Evolutionary conservation across 225 moss, liverwort and hornwort genomes (phyloP), one percentile per base, ranked within the genome.

Genomic region (Pseudoscleropodium purum): DNA sequence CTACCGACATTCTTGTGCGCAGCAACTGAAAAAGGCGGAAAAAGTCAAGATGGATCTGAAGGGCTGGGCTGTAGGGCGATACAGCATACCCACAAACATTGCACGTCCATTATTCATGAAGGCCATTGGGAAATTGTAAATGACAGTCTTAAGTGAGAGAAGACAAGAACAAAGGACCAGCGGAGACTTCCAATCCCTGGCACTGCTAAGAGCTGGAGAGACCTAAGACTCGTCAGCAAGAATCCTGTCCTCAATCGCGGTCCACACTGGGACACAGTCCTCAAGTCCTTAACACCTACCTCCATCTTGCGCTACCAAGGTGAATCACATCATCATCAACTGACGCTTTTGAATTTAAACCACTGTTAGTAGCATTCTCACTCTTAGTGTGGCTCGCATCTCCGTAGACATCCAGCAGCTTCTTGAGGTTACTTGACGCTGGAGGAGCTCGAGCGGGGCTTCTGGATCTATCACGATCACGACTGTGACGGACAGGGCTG

Each of bases 371-470:
- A 84, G 93, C 92, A 91, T 94, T 94, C 95, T 95, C 94, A 95
- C 93, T 94, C 94, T 95, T 94, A 87, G 92, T 79, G 64, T 92
- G 91, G 87, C 94, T 95, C 89, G 94, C 95, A 90, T 95, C 95
- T 88, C 95, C 95, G 88, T 95, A 95, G 79, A 94, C 94, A 87
- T 95, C 95, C 91, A 94, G 90, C 88, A 95, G 84, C 90, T 95
- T 95, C 92, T 94, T 95, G 85, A 94, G 88, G 76, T 93, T 92
- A 90, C 84, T 93, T 63, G 95, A 91, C 75, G 91, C 90, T 70
- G 86, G 86, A 90, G 89, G 91, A 76, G 77, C 85, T 91, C 92
- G 92, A 39, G 86, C 86, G 41, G 95, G 95, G 59, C 94, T 95
- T 87, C 91, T 90, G 86, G 95, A 95, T 87, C 92, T 89, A 56